Conservation (phyloP, 2,329 filamentous ascomycete genomes). For the Penicillium olsonii region DNA sequence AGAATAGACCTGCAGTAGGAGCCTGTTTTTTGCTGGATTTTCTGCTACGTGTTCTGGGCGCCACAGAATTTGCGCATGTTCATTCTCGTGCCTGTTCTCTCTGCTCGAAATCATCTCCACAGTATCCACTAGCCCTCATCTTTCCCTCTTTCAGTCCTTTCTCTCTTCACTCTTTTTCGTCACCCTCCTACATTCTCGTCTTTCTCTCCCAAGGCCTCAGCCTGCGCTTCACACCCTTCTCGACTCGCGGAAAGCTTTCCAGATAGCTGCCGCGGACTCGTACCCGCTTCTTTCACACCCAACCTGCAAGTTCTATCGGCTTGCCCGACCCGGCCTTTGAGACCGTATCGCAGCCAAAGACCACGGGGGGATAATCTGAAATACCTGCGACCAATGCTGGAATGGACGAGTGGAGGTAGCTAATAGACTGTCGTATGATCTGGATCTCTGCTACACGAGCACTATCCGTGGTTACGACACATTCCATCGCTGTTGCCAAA, state of each 20-base stretch:
- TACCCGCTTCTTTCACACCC: slow-evolving; percentile 4
- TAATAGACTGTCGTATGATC: slow-evolving; percentile 30
- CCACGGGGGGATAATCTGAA: slow-evolving; percentile 18
- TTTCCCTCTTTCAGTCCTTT: slow-evolving; percentile 25
- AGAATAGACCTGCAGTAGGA: slow-evolving; percentile 6
- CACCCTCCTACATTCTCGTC: slow-evolving; percentile 17
- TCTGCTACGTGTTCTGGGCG: not conserved
- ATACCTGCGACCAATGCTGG: slow-evolving; percentile 32
- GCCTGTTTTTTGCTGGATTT: not conserved
- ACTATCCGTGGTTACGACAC: slow-evolving; percentile 20
- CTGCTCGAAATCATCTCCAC: slow-evolving; percentile 30
- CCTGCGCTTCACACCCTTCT: slow-evolving; percentile 15
- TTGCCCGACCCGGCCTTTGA: slow-evolving; percentile 8
- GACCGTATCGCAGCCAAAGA: slow-evolving; percentile 8
- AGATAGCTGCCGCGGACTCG: slow-evolving; percentile 10
- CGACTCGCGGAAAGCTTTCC: slow-evolving; percentile 6
- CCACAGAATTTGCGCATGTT: not conserved
- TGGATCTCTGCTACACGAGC: slow-evolving; percentile 25
- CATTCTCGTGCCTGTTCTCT: slow-evolving; percentile 4
- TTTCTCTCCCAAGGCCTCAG: slow-evolving; percentile 17
- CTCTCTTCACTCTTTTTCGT: slow-evolving; percentile 20
- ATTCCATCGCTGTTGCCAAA: slow-evolving; percentile 8
- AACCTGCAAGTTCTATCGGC: not conserved
- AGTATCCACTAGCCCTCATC: slow-evolving; percentile 32
- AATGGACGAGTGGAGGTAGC: slow-evolving; percentile 39